A percentile compares a stretch with the other conserved stretches of the same genome.
These are phyloP conservation scores for Pythium sukuiense DNA, from an alignment of 352 stramenopile genomes.

Conservation along the genomic window DNA sequence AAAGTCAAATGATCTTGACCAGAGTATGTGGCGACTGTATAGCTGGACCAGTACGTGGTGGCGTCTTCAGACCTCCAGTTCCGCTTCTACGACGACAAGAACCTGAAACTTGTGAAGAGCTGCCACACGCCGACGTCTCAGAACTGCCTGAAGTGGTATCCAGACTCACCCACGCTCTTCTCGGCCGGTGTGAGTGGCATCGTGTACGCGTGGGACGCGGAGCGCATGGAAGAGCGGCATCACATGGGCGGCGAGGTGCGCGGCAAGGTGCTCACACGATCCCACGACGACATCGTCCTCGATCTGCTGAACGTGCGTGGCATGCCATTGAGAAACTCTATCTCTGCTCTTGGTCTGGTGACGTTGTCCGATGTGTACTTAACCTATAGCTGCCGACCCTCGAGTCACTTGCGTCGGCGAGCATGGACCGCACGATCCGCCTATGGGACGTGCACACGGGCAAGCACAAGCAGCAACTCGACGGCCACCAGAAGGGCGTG, in stretches of 20 bases:
- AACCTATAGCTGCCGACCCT: constrained; percentile 57
- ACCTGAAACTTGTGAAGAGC: constrained; percentile 64
- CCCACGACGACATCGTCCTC: constrained; percentile 88
- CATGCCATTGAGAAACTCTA: background rate
- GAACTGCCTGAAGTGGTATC: constrained; percentile 82
- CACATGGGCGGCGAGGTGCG: constrained; percentile 73
- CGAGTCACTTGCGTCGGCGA: constrained; percentile 80
- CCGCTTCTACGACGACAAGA: constrained; percentile 82
- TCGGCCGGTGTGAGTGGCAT: constrained; percentile 80
- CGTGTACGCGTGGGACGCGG: constrained; percentile 84
- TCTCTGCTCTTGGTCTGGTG: background rate
- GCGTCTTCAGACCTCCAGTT: constrained; percentile 80
- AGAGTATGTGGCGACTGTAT: background rate
- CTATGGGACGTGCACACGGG: constrained; percentile 89
- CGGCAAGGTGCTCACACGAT: constrained; percentile 58
- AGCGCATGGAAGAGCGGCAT: constrained; percentile 82
- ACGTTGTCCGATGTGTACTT: background rate
- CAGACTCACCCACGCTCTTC: constrained; percentile 66
- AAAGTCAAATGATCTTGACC: background rate
- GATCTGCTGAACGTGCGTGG: constrained; percentile 63
- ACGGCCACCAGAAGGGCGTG: constrained; percentile 85
- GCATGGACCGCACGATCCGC: constrained; percentile 88
- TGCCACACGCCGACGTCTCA: constrained; percentile 83
- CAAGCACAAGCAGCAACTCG: constrained; percentile 83
- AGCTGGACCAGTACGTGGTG: constrained; percentile 77